Base-by-base conservation (phyloP, 768 basidiomycete genomes). In the Mycena floridula region DNA sequence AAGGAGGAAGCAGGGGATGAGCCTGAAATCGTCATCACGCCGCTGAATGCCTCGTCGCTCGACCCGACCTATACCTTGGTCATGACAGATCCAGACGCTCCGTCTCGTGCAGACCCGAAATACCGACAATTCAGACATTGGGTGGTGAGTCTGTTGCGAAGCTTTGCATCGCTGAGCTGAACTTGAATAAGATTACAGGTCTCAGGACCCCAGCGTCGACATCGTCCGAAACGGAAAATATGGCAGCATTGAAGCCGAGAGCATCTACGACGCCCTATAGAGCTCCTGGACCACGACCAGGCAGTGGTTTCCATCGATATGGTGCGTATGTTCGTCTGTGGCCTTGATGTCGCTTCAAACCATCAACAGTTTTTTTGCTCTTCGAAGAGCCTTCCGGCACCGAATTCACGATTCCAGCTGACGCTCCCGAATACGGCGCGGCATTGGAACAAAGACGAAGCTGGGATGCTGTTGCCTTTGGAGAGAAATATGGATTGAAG, bases 61-160 rank as follows among this genome's bases (percentile, higher is more conserved):
- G 43, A 42, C 5, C 26, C 38, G n/a, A 44, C 44, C 11, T 79
- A 77, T 49, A 78, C 79, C 7, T 59, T 79, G 26, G 73, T 76
- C 25, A 71, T 79, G 73, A 70, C 71, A 3, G 79, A 81, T 52
- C 79, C 78, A 2, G 79, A 80, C 46, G 79, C 79, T 3, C 79
- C 78, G 0, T 76, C 74, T 1, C 59, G 71, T 37, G 56, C 49
- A 6, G 66, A 76, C 27, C 76, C 74, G 1, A 74, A 66, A 50
- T 75, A 63, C 55, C 63, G 70, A 1, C 56, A 78, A 48, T 80
- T 74, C 65, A 66, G 77, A 37, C 79, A 81, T 45, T 79, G 77
- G 77, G 59, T 81, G 26, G 75, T 79, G 48, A 55, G 69, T 52
- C 15, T 15, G 16, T 37, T n/a, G 28, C 26, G 37, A 25, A 23